Conservation (phyloP, 495 filamentous ascomycete species). For the Astrothelium macrocarpum region DNA sequence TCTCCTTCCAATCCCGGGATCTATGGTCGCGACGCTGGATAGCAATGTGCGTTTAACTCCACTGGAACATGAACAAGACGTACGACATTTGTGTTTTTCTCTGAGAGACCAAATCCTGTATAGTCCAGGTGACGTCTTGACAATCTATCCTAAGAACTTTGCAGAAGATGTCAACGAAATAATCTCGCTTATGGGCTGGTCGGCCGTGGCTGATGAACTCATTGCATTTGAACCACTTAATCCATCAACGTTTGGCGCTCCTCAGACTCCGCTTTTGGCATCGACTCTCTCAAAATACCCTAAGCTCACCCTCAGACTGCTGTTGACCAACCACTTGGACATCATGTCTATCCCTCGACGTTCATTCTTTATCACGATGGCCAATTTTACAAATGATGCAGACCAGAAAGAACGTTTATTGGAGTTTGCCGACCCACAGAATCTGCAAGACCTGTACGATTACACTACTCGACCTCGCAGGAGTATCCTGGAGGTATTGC, state of each 20-base stretch:
- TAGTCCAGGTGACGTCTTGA: conserved; percentile 63
- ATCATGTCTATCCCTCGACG: conserved; percentile 81
- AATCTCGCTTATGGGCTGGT: conserved; percentile 69
- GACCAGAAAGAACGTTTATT: conserved; percentile 67
- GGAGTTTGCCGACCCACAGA: conserved; percentile 69
- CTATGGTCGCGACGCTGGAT: conserved; percentile 35
- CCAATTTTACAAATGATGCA: conserved; percentile 55
- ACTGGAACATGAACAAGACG: conserved; percentile 80
- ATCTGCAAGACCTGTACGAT: conserved; percentile 85
- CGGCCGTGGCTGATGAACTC: conserved; percentile 53
- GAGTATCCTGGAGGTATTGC: conserved; percentile 80
- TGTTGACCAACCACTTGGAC: conserved; percentile 75
- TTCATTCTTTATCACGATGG: conserved; percentile 67
- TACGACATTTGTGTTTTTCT: conserved; percentile 60
- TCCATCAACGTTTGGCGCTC: background rate
- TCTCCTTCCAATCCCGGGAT: conserved; percentile 48
- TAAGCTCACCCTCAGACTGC: conserved; percentile 56
- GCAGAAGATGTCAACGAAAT: conserved; percentile 64
- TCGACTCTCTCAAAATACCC: background rate
- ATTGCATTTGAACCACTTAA: conserved; percentile 40
- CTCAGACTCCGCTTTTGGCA: background rate
- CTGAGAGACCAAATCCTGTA: conserved; percentile 39
- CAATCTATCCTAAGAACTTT: conserved; percentile 81
- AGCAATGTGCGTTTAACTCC: conserved; percentile 69
- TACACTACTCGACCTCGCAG: conserved; percentile 88